These are phyloP conservation scores for Acanthamoeba castellanii DNA, from an alignment of 208 protist genomes.

Conservation along the genomic window DNA sequence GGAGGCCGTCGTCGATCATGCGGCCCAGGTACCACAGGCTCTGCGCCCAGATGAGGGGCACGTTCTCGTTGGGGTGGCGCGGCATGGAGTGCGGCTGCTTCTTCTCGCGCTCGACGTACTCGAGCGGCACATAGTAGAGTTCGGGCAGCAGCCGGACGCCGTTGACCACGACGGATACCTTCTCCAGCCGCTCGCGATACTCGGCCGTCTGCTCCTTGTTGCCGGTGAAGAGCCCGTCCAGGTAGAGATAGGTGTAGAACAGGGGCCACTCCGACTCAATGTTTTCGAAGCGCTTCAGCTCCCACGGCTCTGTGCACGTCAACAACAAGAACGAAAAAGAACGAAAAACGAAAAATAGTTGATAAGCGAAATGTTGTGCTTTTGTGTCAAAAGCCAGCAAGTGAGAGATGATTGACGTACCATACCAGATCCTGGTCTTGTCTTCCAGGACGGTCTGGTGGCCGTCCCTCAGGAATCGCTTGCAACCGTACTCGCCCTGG, in stretches of 20 bases:
- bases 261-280: conserved; percentile 81
- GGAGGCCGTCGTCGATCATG: conserved; percentile 68
- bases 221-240: conserved; percentile 30
- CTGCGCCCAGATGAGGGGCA: conserved; percentile 80
- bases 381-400: background rate
- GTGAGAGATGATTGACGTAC: background rate
- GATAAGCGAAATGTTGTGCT: background rate
- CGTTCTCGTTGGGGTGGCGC: conserved; percentile 69
- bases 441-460: conserved; percentile 65
- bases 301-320: conserved; percentile 63
- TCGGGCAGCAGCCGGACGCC: conserved; percentile 69
- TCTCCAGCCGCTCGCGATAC: conserved; percentile 21
- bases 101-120: conserved; percentile 76
- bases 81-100: conserved; percentile 71
- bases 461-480: conserved; percentile 82
- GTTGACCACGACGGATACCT: conserved; percentile 3
- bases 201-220: conserved; percentile 43
- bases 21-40: conserved; percentile 71
- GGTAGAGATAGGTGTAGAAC: conserved; percentile 46
- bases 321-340: background rate
- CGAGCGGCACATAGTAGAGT: conserved; percentile 76
- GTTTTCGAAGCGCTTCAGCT: conserved; percentile 80
- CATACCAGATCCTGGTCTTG: conserved; percentile 51
- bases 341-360: no score
- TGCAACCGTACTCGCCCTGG: conserved; percentile 78